Evolutionary conservation across 108 stramenopile genomes (phyloP).

Genomic region (Nannochloropsis gaditana): DNA sequence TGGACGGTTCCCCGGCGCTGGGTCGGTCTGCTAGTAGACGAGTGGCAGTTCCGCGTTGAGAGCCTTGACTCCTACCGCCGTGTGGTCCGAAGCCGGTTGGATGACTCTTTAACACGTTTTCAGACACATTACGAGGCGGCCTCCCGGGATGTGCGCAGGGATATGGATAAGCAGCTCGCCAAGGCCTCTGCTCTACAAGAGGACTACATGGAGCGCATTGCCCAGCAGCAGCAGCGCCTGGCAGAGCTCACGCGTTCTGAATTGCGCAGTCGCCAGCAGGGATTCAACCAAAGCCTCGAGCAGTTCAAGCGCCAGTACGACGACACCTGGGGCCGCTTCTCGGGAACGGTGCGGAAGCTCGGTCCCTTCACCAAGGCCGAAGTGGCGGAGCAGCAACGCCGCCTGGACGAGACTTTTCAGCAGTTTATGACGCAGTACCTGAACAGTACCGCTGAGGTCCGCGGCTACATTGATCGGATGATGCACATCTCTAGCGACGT

Average conservation of each 20-base stretch:
- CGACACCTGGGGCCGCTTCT: conserved; percentile 16
- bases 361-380: background rate
- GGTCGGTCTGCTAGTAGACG: background rate
- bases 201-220: background rate
- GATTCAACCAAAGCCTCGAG: background rate
- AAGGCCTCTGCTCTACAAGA: background rate
- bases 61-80: background rate
- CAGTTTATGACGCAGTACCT: conserved; percentile 4
- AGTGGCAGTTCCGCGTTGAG: background rate
- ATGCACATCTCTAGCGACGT: background rate
- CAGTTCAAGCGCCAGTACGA: background rate
- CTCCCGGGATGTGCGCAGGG: background rate
- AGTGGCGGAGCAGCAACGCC: background rate
- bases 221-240: background rate
- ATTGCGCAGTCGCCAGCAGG: conserved; percentile 16
- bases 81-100: background rate
- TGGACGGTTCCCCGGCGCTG: background rate
- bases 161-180: background rate
- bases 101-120: background rate
- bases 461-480: background rate
- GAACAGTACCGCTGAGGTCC: background rate
- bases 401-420: conserved; percentile 10
- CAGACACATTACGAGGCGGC: conserved; percentile 9
- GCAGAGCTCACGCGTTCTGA: background rate
- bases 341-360: conserved; percentile 6